Conservation (phyloP, 192 early-diverging fungal species). For the Entrophospora sp. region DNA sequence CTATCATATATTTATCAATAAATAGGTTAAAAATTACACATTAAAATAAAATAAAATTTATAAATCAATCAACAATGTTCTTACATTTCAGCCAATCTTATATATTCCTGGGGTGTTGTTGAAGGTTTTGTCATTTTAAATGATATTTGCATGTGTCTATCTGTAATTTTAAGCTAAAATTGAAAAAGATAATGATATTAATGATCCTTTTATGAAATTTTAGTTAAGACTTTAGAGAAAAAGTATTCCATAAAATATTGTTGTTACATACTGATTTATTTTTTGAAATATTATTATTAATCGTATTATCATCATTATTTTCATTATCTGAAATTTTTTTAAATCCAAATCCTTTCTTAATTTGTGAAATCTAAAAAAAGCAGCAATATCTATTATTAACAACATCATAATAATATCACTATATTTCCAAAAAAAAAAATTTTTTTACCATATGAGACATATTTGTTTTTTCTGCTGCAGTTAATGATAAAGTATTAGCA, state of each 20-base stretch:
- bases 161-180: no score
- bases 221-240: no score
- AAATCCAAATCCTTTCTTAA: constrained; percentile 27
- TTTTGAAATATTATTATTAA: no score
- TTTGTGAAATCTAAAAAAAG: constrained; percentile 17
- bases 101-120: constrained; percentile 23
- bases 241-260: no score
- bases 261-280: no score
- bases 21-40: neutral
- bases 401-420: neutral
- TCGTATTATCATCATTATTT: neutral
- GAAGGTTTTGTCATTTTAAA: constrained; percentile 17
- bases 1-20: constrained; percentile 5
- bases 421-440: neutral
- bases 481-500: constrained; percentile 35
- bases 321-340: constrained; percentile 13
- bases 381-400: neutral
- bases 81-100: constrained; percentile 20
- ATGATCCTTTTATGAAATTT: no score
- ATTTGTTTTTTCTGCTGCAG: constrained; percentile 43
- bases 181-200: no score
- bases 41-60: neutral
- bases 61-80: constrained; percentile 15
- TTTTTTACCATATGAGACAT: constrained; percentile 40
- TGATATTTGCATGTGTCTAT: constrained; percentile 5